Base-by-base conservation (phyloP, 1,139 yeast genomes). In the Blastobotrys raffinosifermentans region DNA sequence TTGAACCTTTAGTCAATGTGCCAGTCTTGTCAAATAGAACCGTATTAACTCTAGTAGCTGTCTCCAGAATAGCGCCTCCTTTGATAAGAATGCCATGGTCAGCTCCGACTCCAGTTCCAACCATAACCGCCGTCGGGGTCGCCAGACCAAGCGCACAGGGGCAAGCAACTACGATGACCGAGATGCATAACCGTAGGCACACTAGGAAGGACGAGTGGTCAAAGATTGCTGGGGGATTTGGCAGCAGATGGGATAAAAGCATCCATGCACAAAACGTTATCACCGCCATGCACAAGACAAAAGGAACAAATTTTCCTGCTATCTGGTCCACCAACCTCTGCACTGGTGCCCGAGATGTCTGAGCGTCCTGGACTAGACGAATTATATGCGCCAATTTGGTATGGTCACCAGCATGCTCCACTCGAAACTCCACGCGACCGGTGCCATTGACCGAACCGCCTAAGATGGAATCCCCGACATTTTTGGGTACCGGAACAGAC, bases 71-170 rank as follows among this genome's bases (percentile, higher is more conserved):
- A 39, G 83, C 94, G 17, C 97, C 98, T 34, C 97, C 96, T 61
- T 91, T 91, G 52, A 93, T 83, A 39, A 93, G 68, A 9, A 91
- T 83, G 18, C 98, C 98, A 60, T 86, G 70, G 9, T 75, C 63
- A 0, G 98, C 97, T 25, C 96, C 97, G 19, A 86, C 82, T 18
- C 98, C 98, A 1, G 97, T 89, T 4, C 97, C 98, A 3, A 91
- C 98, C 96, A 91, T 89, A 3, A 93, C 85, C 0, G 98, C 98
- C 1, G 98, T 91, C 0, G 98, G 98, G 0, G 98, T 94, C 6
- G 96, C 96, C 37, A 91, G 69, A 1, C 98, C 98, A 21, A 91
- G 66, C 0, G 97, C 97, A 70, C 97, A 91, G 0, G 98, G 98
- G 62, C 98, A 91, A 0, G 98, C 98, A 33, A 91, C 96, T 9